phyloP scores from a whole-genome alignment of 1,139 yeast genomes.

The Candida dubliniensis region DNA sequence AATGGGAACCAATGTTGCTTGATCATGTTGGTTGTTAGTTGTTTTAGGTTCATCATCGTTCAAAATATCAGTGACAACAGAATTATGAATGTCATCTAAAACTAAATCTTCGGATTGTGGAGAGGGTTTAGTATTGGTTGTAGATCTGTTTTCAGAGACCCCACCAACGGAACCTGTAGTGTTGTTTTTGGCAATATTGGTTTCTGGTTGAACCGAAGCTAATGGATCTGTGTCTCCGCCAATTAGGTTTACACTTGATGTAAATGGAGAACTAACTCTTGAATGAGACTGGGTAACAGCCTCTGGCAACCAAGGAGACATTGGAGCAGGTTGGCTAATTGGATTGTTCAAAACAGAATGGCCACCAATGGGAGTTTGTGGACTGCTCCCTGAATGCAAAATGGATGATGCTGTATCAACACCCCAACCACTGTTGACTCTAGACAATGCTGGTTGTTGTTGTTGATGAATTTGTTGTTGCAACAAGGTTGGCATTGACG shows the following conservation, averaged over 20 bases:
- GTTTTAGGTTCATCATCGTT: slow-evolving; percentile 25
- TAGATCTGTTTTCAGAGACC: neutral
- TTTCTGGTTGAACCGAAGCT: neutral
- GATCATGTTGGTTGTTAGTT: neutral
- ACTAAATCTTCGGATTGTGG: slow-evolving; percentile 24
- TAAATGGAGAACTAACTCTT: slow-evolving; percentile 45
- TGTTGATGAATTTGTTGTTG: slow-evolving; percentile 34
- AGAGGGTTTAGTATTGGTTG: slow-evolving; percentile 5
- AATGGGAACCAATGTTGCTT: neutral
- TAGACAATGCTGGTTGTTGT: slow-evolving; percentile 34
- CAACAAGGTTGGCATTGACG: slow-evolving; percentile 31
- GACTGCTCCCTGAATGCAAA: slow-evolving; percentile 20
- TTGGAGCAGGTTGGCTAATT: slow-evolving; percentile 32
- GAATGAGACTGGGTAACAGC: slow-evolving; percentile 31
- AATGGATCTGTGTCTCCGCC: slow-evolving; percentile 2
- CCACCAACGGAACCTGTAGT: neutral
- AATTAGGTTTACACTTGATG: slow-evolving; percentile 16
- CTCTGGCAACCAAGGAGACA: slow-evolving; percentile 44
- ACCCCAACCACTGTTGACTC: slow-evolving; percentile 45
- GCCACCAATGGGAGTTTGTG: slow-evolving; percentile 32
- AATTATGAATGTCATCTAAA: slow-evolving; percentile 36
- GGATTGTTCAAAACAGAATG: slow-evolving; percentile 23
- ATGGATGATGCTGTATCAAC: slow-evolving; percentile 24
- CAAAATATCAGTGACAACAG: slow-evolving; percentile 40
- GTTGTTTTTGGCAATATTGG: slow-evolving; percentile 1